These are phyloP conservation scores for Tolypocladium amazonense DNA, from an alignment of 2,329 filamentous ascomycete genomes.

Conservation along the genomic window DNA sequence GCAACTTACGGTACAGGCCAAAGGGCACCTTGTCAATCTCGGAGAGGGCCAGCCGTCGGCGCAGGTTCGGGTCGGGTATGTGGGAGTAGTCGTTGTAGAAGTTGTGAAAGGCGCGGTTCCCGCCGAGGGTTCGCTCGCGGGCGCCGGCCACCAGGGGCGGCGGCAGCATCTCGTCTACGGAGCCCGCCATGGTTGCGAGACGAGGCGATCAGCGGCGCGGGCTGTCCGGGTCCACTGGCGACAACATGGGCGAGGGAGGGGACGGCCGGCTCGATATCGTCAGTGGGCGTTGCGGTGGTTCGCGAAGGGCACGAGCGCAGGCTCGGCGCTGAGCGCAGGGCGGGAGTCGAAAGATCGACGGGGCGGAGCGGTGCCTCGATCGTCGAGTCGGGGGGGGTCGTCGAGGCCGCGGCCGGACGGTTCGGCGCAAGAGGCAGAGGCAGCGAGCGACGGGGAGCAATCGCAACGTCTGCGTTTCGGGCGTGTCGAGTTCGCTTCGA, in stretches of 20 bases:
- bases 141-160: slow-evolving; percentile 25
- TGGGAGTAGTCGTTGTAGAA: slow-evolving; percentile 60
- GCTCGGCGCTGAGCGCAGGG: not conserved
- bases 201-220: slow-evolving; percentile 2
- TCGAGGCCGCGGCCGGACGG: not conserved
- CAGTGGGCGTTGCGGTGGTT: not conserved
- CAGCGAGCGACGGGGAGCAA: not conserved
- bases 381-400: too few species aligned
- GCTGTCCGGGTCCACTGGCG: slow-evolving; percentile 6
- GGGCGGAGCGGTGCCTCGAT: not conserved
- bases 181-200: slow-evolving; percentile 15
- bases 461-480: not conserved
- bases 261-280: not conserved
- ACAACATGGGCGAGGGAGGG: slow-evolving; percentile 14
- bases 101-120: slow-evolving; percentile 63
- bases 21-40: slow-evolving; percentile 74
- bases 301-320: not conserved
- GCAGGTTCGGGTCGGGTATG: slow-evolving; percentile 63
- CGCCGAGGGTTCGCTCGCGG: slow-evolving; percentile 40
- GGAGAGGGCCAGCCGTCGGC: slow-evolving; percentile 62
- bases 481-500: not conserved
- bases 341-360: not conserved
- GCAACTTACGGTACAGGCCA: slow-evolving; percentile 51
- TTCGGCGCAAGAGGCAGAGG: not conserved
- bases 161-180: slow-evolving; percentile 27